Conservation (phyloP, 176 grass and related monocot genomes). For the Zea mays region DNA sequence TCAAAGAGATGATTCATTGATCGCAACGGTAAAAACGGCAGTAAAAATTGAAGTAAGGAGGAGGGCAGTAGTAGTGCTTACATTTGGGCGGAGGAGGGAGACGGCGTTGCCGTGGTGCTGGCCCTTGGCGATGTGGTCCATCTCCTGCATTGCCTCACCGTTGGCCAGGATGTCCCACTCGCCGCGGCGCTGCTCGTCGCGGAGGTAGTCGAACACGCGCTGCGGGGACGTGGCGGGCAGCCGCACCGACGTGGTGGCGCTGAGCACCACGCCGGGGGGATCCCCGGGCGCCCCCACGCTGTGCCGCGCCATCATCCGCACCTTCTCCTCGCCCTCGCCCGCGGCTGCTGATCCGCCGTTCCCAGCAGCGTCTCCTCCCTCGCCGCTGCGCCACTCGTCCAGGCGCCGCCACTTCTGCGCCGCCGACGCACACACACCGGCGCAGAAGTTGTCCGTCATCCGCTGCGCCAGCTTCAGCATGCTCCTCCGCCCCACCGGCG, state of each 20-base stretch:
- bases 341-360: background rate
- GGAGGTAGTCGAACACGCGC: constrained; percentile 66
- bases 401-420: constrained; percentile 67
- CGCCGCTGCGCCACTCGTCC: constrained; percentile 48
- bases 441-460: constrained; percentile 72
- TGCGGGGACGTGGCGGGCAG: constrained; percentile 43
- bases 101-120: constrained; percentile 83
- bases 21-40: background rate
- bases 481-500: constrained; percentile 53
- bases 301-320: constrained; percentile 69
- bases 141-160: constrained; percentile 83
- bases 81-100: constrained; percentile 75
- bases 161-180: constrained; percentile 79
- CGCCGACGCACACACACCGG: constrained; percentile 58
- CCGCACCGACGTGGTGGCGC: constrained; percentile 64
- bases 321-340: constrained; percentile 55
- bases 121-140: constrained; percentile 88
- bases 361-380: background rate
- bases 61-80: constrained; percentile 41
- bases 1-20: background rate
- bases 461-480: constrained; percentile 77
- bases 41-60: background rate
- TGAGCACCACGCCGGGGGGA: constrained; percentile 61
- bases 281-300: constrained; percentile 62
- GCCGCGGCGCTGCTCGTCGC: constrained; percentile 60